These are phyloP conservation scores for Phytophthora tentaculata DNA, from an alignment of 352 stramenopile species.

Conservation along the genomic window DNA sequence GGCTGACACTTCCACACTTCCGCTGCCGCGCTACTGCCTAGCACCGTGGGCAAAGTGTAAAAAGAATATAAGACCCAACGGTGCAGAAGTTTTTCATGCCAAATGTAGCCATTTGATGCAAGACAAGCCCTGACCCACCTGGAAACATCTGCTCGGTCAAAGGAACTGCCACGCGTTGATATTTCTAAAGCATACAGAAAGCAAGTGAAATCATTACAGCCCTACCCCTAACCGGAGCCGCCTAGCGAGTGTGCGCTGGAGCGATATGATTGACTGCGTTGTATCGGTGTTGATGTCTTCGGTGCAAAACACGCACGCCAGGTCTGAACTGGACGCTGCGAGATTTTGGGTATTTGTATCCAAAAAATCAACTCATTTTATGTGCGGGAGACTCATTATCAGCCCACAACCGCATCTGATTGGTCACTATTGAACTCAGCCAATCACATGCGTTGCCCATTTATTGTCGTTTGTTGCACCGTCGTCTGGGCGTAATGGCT, in stretches of 20 bases:
- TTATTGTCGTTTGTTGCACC: slow-evolving; percentile 27
- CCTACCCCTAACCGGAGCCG: slow-evolving; percentile 27
- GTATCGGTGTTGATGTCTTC: slow-evolving; percentile 22
- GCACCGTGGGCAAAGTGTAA: no score
- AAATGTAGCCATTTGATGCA: slow-evolving; percentile 10
- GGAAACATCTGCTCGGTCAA: slow-evolving; percentile 16
- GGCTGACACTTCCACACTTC: no score
- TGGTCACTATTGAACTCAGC: neutral
- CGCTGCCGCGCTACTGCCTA: no score
- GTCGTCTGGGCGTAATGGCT: slow-evolving; percentile 36
- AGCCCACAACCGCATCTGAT: neutral
- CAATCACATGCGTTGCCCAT: slow-evolving; percentile 4
- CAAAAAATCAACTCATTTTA: neutral
- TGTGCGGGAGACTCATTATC: neutral
- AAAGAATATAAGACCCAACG: no score
- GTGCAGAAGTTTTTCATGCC: neutral
- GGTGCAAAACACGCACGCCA: slow-evolving; percentile 26
- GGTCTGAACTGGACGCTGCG: slow-evolving; percentile 32
- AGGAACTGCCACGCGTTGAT: slow-evolving; percentile 29
- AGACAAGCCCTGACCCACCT: slow-evolving; percentile 19
- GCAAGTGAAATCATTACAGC: slow-evolving; percentile 33
- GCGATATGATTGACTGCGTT: slow-evolving; percentile 36
- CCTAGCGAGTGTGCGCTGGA: slow-evolving; percentile 25
- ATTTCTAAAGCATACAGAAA: slow-evolving; percentile 19
- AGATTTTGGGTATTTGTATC: neutral